Base-by-base conservation (phyloP, 495 filamentous ascomycete species). In the Lasiosphaeria hispida region DNA sequence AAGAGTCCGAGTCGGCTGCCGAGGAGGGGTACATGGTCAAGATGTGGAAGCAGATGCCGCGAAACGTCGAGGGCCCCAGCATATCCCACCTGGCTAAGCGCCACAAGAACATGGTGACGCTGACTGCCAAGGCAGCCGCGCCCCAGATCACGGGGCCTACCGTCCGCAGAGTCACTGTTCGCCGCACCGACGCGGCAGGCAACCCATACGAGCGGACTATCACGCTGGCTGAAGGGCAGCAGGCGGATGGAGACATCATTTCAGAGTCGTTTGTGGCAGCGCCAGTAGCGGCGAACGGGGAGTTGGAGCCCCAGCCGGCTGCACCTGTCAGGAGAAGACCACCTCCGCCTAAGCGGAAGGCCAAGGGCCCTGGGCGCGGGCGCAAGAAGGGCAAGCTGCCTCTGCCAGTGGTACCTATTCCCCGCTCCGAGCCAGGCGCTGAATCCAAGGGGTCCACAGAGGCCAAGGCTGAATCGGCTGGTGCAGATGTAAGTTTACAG, bases 61-160 rank as follows among this genome's bases (percentile, higher is more conserved):
- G 88, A 40, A 87, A 90, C 69, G 68, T 87, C 34, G 93, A 97
- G 66, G 81, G 81, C 7, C 77, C 87, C 0, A 86, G 90, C 42
- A 73, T 85, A 3, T 91, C 96, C 42, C 94, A 90, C 62, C 75
- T 98, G 17, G 94, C 92, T 0, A 96, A 96, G 72, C 79, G 92
- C 48, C 83, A 91, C 60, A 91, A 90, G 64, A 90, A 89, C n/a
- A 71, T 75, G 11, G 63, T 80, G 38, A 75, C 76, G 13, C 66
- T 77, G 45, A 69, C 72, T 7, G 79, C 80, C 10, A 75, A 71
- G 37, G 69, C 75, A 3, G 58, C 72, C 6, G 72, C 68, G 15
- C 74, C 76, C 11, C 69, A 77, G 11, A 63, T 76, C 10, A 63
- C 69, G 19, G 73, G 75, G 0, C 72, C 74, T 17, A 87, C 74